These are phyloP conservation scores for Thermomucor indicae-seudaticae DNA, from an alignment of 371 early-diverging fungal species.

Conservation along the genomic window DNA sequence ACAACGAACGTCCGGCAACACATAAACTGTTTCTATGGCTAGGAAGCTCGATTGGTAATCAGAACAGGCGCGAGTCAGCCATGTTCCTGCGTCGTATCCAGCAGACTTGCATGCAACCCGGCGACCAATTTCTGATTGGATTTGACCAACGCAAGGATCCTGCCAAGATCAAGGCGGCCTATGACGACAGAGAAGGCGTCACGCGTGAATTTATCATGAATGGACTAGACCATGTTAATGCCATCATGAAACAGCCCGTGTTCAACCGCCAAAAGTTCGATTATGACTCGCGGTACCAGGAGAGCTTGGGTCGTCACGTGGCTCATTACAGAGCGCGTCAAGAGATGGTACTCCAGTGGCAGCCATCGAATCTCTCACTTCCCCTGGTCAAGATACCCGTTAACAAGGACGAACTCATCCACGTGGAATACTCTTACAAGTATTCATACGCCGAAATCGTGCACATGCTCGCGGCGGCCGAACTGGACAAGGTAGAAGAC, in stretches of 20 bases:
- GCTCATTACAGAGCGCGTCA: slow-evolving; percentile 66
- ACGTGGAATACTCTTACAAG: slow-evolving; percentile 88
- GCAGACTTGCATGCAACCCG: slow-evolving; percentile 47
- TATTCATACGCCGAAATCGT: slow-evolving; percentile 61
- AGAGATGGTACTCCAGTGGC: slow-evolving; percentile 38
- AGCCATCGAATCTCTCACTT: too few species aligned
- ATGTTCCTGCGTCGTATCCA: slow-evolving; percentile 44
- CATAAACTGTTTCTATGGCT: slow-evolving; percentile 82
- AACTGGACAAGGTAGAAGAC: slow-evolving; percentile 48
- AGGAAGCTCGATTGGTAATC: slow-evolving; percentile 88
- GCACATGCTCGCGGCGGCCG: slow-evolving; percentile 50
- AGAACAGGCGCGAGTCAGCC: slow-evolving; percentile 50
- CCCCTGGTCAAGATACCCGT: slow-evolving; percentile 36
- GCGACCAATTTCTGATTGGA: slow-evolving; percentile 79
- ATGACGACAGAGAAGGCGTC: slow-evolving; percentile 76
- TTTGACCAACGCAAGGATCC: slow-evolving; percentile 79
- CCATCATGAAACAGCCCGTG: slow-evolving; percentile 53
- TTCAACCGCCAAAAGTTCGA: slow-evolving; percentile 61
- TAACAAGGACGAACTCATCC: slow-evolving; percentile 77
- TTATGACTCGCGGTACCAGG: slow-evolving; percentile 74
- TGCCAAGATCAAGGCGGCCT: slow-evolving; percentile 69
- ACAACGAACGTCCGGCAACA: too few species aligned
- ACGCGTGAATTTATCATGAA: slow-evolving; percentile 85
- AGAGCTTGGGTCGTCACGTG: slow-evolving; percentile 72
- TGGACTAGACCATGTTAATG: slow-evolving; percentile 74